Evolutionary conservation across 2,329 filamentous ascomycete species (phyloP), one percentile per base, ranked within the genome.

Genomic region (Neoscytalidium dimidiatum): DNA sequence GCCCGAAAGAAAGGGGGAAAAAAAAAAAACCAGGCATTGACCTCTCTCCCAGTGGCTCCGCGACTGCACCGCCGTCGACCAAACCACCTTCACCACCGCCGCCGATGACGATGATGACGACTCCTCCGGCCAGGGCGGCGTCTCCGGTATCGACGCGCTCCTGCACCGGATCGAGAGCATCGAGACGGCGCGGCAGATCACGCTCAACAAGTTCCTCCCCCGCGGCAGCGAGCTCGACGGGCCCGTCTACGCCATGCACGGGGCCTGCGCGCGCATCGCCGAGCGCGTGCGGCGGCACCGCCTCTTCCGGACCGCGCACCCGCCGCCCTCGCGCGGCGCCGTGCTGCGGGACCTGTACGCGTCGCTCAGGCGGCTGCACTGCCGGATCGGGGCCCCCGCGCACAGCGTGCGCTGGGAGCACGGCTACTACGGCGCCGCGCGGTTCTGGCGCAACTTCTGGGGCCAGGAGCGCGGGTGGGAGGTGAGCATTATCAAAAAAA

Each of bases 381-480:
- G 51, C 44, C 58, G 58, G 29, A 62, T 51, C 41, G 23, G 23
- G 23, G 19, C 33, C 58, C 44, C 26, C 5, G 33, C 26, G 19
- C 43, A 62, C 41, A 51, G 44, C 29, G 58, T 62, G 14, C 26
- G 43, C 6, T 62, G 43, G 43, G 58, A 62, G 14, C 58, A 62
- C 41, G 58, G 58, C 29, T 62, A 49, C 58, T 62, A 62, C 44
- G 58, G 58, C 44, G 44, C 58, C 31, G 46, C 44, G 1, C 44
- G 58, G 6, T 62, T 62, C 44, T 51, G 46, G 58, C 41, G 44
- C 43, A 49, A 49, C 43, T 49, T 49, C 28, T 49, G 46, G 46
- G 43, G 58, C 5, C 43, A 49, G 19, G 58, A 62, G 17, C 46
- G 58, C 44, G 44, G 58, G 21, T 62, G 58, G 58, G 58, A 62